phyloP scores from a whole-genome alignment of 1,139 yeast genomes.

The Nakaseomyces uthaithaninus region DNA sequence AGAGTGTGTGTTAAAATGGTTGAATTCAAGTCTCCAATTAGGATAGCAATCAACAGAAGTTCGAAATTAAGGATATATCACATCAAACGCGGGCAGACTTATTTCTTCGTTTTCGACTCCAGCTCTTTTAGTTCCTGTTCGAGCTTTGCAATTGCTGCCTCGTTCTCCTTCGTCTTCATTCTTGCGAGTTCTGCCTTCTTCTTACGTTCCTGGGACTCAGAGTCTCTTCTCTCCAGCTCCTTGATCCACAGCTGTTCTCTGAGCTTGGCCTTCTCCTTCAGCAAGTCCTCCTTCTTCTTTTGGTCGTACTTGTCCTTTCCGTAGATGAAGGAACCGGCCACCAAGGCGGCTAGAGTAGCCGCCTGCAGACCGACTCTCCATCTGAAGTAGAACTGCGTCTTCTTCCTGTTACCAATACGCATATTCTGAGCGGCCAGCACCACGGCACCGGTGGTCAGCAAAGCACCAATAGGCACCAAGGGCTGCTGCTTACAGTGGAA shows the following conservation, averaged over 20 bases:
- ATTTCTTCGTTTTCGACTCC: slow-evolving; percentile 16
- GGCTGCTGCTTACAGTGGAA: slow-evolving; percentile 60
- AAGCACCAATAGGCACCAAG: slow-evolving; percentile 69
- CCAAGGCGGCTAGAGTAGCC: slow-evolving; percentile 70
- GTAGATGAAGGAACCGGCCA: slow-evolving; percentile 65
- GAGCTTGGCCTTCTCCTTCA: slow-evolving; percentile 52
- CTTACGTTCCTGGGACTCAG: slow-evolving; percentile 58
- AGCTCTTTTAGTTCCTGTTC: slow-evolving; percentile 26
- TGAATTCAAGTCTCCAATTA: too few species aligned
- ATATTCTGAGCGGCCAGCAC: slow-evolving; percentile 69
- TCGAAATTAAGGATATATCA: too few species aligned
- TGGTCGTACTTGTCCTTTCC: slow-evolving; percentile 37
- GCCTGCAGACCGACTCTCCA: slow-evolving; percentile 87
- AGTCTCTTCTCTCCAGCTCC: slow-evolving; percentile 81
- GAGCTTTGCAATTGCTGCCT: slow-evolving; percentile 24
- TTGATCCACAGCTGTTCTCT: slow-evolving; percentile 87
- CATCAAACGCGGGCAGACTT: too few species aligned
- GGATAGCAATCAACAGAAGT: too few species aligned
- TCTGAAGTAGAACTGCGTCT: slow-evolving; percentile 80
- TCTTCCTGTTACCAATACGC: slow-evolving; percentile 59
- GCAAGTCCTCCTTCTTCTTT: slow-evolving; percentile 53
- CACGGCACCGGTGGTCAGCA: slow-evolving; percentile 76
- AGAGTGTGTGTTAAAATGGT: too few species aligned
- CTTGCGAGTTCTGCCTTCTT: slow-evolving; percentile 44
- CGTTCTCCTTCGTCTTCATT: slow-evolving; percentile 31